Evolutionary conservation across 768 basidiomycete genomes (phyloP).

Genomic region (Lentinula boryana): DNA sequence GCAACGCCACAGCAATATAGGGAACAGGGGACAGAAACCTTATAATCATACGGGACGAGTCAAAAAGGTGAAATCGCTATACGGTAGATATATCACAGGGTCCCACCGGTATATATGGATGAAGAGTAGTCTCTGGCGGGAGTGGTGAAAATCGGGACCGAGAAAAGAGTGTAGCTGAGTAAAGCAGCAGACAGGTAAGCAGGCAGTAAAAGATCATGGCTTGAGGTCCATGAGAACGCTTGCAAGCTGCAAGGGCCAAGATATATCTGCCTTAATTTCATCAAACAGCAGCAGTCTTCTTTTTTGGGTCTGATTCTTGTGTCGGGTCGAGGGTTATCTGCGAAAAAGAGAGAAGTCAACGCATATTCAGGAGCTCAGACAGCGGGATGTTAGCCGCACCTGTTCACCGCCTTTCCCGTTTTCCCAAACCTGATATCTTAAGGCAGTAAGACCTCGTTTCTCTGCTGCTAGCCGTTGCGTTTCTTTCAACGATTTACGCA

Average conservation of each 20-base stretch:
- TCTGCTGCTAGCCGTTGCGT: slow-evolving; percentile 80
- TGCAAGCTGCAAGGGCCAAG: not conserved
- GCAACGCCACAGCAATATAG: not conserved
- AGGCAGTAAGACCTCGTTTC: slow-evolving; percentile 70
- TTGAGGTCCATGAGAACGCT: too few relatives aligned
- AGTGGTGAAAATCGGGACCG: not conserved
- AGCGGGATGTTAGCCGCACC: slow-evolving; percentile 39
- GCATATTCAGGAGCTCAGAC: not conserved
- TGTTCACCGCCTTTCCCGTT: slow-evolving; percentile 75
- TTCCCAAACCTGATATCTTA: slow-evolving; percentile 92
- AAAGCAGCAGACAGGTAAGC: too few relatives aligned
- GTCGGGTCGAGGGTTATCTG: not conserved
- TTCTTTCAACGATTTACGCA: slow-evolving; percentile 68
- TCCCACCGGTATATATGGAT: not conserved
- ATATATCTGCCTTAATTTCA: not conserved
- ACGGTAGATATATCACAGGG: not conserved
- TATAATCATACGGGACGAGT: not conserved
- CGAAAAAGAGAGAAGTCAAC: not conserved
- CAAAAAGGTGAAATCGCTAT: not conserved
- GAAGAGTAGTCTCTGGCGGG: not conserved
- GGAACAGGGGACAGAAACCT: not conserved
- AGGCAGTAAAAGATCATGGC: too few relatives aligned
- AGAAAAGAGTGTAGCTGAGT: not conserved
- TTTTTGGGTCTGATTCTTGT: not conserved
- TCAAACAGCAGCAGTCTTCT: slow-evolving; percentile 2